phyloP scores from a whole-genome alignment of 2,329 filamentous ascomycete species.

The Aspergillus sp. region DNA sequence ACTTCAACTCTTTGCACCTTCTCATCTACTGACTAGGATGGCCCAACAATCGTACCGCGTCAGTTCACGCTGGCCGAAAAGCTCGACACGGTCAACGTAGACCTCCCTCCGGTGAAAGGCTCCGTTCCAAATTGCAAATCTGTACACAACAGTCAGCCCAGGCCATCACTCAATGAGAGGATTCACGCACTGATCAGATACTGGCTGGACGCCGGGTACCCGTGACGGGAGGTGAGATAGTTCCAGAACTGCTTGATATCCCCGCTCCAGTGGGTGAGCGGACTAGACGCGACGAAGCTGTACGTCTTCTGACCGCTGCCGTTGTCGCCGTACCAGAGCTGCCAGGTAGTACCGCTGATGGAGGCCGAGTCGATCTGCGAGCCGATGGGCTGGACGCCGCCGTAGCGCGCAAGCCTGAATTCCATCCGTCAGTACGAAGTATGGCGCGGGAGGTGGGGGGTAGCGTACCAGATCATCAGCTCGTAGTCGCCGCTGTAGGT shows the following conservation, averaged over 20 bases:
- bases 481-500: constrained; percentile 51
- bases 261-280: constrained; percentile 51
- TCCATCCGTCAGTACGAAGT: too few relatives aligned
- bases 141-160: neutral
- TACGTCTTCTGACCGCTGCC: constrained; percentile 51
- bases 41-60: too few relatives aligned
- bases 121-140: constrained; percentile 52
- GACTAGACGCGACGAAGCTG: constrained; percentile 49
- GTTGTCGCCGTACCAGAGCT: constrained; percentile 58
- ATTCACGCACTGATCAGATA: constrained; percentile 46
- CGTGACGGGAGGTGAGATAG: constrained; percentile 51
- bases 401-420: constrained; percentile 45
- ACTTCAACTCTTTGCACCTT: too few relatives aligned
- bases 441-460: neutral
- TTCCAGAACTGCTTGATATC: constrained; percentile 56
- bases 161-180: neutral
- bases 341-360: constrained; percentile 52
- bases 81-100: constrained; percentile 26
- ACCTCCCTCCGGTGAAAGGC: constrained; percentile 52
- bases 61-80: too few relatives aligned
- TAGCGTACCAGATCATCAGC: constrained; percentile 57
- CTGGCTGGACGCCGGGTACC: constrained; percentile 46
- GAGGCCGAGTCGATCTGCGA: constrained; percentile 49
- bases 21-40: too few relatives aligned
- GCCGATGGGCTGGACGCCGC: constrained; percentile 55